Evolutionary conservation across 2,329 filamentous ascomycete species (phyloP), one percentile per base, ranked within the genome.

Genomic region (Acrocalymma vagum): DNA sequence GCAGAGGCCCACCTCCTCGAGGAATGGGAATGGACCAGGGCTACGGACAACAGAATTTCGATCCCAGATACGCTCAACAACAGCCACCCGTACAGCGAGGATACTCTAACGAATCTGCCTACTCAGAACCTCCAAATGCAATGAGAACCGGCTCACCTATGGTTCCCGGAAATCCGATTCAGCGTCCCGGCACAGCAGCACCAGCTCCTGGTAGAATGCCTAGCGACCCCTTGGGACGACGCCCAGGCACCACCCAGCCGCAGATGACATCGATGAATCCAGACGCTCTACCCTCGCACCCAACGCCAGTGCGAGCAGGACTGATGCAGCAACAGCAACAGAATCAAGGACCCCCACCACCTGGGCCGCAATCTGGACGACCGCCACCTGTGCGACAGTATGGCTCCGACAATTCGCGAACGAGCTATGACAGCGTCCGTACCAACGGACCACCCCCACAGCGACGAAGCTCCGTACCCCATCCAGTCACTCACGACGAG

Each of bases 401-500:
- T 53, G 70, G 74, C 55, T 61, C 55, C 10, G 58, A 69, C 65
- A 37, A 72, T 67, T 37, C 72, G 61, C 34, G 70, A 63, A 47
- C 35, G 22, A 43, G 72, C 70, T 42, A 61, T 58, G 18, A 60
- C 18, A 56, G 48, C 29, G 53, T 58, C 21, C 49, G 53, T 23
- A 47, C 48, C 13, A 34, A 46, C n/a, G 38, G 53, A 29, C 43
- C 49, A 18, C 40, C 43, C 27, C 28, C 41, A 23, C 42, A 46
- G 23, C 53, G 56, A 20, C 57, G 49, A 18, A 53, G 44, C 20
- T 60, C 55, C 30, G 55, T 50, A 13, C 42, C 53, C 14, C 69
- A 73, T 2, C 87, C 86, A 0, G 86, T 97, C 4, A 96, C 92
- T 0, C 74, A 81, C 3, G 83, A 88, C 28, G 89, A 95, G 64